phyloP scores from a whole-genome alignment of 257 asterid species.

The Voacanga thouarsii region DNA sequence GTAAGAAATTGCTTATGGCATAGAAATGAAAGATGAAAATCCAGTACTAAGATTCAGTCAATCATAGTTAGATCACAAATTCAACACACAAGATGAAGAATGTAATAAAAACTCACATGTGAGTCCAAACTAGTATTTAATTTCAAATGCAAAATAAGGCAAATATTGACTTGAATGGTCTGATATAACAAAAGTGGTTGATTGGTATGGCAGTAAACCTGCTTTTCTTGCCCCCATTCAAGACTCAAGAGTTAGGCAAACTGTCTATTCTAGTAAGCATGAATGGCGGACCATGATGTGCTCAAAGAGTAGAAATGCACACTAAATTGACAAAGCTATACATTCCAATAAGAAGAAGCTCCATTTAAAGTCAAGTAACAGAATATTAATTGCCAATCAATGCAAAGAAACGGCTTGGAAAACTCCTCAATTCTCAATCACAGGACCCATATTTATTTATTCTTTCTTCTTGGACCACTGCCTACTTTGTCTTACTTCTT shows the following conservation, averaged over 20 bases:
- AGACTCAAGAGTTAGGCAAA: background rate
- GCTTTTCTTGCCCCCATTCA: background rate
- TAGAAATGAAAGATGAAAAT: no score
- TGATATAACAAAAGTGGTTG: background rate
- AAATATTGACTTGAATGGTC: background rate
- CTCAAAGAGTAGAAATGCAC: background rate
- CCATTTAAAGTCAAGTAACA: conserved; percentile 3
- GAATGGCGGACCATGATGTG: conserved; percentile 26
- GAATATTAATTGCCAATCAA: conserved; percentile 17
- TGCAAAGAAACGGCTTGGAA: conserved; percentile 11
- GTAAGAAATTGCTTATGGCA: no score
- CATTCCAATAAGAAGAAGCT: background rate
- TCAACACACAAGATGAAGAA: no score
- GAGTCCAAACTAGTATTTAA: background rate
- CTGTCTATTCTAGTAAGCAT: conserved; percentile 15
- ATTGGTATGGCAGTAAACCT: background rate
- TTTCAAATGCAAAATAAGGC: background rate
- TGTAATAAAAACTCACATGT: no score
- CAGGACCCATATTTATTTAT: background rate
- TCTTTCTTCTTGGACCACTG: conserved; percentile 9
- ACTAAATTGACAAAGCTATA: conserved; percentile 15
- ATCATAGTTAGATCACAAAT: no score
- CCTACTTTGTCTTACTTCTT: background rate
- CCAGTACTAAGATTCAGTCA: no score
- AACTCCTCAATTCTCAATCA: conserved; percentile 5